These are phyloP conservation scores for Pleurotus pulmonarius DNA, from an alignment of 768 basidiomycete genomes.

Conservation along the genomic window DNA sequence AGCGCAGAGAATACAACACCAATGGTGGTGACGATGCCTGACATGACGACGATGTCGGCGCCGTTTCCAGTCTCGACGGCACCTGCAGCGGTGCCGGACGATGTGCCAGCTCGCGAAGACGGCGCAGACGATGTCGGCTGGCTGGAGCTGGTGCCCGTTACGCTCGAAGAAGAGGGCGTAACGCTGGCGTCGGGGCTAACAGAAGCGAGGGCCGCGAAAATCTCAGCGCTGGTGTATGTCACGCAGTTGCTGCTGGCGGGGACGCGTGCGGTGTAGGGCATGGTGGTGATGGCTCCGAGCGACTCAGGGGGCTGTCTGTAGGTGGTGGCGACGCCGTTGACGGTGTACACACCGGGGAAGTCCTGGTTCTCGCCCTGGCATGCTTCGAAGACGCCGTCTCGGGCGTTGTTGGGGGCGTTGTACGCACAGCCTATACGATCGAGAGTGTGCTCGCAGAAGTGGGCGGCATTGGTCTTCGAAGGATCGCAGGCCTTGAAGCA, in stretches of 20 bases:
- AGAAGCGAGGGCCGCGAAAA: slow-evolving; percentile 3
- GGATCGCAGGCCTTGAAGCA: slow-evolving; percentile 64
- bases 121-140: neutral
- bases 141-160: neutral
- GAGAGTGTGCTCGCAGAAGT: slow-evolving; percentile 56
- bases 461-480: slow-evolving; percentile 32
- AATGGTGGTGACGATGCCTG: slow-evolving; percentile 15
- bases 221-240: slow-evolving; percentile 6
- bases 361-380: slow-evolving; percentile 52
- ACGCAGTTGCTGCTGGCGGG: slow-evolving; percentile 13
- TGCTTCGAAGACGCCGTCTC: slow-evolving; percentile 44
- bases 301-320: slow-evolving; percentile 13
- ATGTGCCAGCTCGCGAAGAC: neutral
- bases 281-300: slow-evolving; percentile 6
- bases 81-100: slow-evolving; percentile 6
- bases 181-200: neutral
- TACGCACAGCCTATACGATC: slow-evolving; percentile 60
- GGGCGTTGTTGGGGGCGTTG: slow-evolving; percentile 55
- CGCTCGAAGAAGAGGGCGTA: slow-evolving; percentile 2
- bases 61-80: slow-evolving; percentile 11
- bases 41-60: slow-evolving; percentile 19
- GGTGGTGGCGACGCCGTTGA: slow-evolving; percentile 11
- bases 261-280: slow-evolving; percentile 13
- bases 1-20: slow-evolving; percentile 17
- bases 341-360: slow-evolving; percentile 34